Evolutionary conservation across 768 basidiomycete genomes (phyloP), one percentile per base, ranked within the genome.

Genomic region (Tylopilus felleus): DNA sequence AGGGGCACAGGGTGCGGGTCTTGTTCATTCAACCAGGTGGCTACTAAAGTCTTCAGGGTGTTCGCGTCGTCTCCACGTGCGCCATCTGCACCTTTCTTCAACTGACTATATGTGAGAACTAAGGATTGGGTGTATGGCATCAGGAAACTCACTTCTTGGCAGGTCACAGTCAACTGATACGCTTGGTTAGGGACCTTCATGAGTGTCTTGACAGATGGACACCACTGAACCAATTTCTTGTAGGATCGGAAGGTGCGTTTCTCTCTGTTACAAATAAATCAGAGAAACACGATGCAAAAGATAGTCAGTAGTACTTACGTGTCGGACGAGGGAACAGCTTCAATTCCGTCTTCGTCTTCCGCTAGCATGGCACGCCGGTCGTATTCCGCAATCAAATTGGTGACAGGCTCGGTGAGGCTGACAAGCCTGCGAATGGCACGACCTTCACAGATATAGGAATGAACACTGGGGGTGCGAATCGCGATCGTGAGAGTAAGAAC

Each of bases 51-150:
- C 47, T 65, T 65, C 51, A 65, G 14, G 0, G 0, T 41, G 8
- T 39, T 38, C 1, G 52, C 31, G 7, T 65, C 61, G 6, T 65
- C 61, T 1, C 57, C 55, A 1, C 31, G 31, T 2, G 61, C 61
- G 1, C 41, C 23, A 42, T 63, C 55, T 1, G 53, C 49, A 7
- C 61, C 63, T 38, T 47, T 53, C 21, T 53, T 46, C n/a, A 63
- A 25, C 61, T 65, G 12, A 29, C 29, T 9, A 29, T 12, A 9
- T 28, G 28, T 28, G 28, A 28, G 28, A 28, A 28, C 28, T 9
- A 28, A 28, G 28, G 28, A 28, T 28, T 28, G 28, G 9, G 28
- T 28, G 9, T 28, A 28, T 28, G 28, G n/a, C n/a, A n/a, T n/a
- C 28, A 9, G 28, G 28, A 28, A 28, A 52, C 55, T 43, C 29